phyloP scores from a whole-genome alignment of 257 asterid species.

The Penstemon eatonii region DNA sequence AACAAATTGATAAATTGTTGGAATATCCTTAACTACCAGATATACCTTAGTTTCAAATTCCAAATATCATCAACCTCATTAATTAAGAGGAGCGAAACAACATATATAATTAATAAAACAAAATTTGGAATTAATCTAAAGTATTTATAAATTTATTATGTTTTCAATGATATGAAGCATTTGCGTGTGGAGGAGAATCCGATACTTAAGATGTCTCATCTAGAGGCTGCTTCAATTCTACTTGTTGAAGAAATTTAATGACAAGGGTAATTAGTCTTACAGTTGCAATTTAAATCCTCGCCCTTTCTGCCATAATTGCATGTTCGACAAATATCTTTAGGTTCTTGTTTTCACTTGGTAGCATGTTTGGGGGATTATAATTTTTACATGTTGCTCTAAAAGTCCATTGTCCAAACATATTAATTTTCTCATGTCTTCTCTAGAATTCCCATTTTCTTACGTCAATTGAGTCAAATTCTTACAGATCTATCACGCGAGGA shows the following conservation, averaged over 20 bases:
- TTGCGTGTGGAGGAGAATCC: conserved; percentile 99
- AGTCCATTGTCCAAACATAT: conserved; percentile 3
- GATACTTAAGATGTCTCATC: conserved; percentile 84
- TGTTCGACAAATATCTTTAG: not conserved
- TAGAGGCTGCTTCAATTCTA: conserved; percentile 93
- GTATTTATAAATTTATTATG: conserved; percentile 8
- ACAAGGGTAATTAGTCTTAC: conserved; percentile 67
- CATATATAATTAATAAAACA: no score
- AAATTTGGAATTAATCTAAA: not conserved
- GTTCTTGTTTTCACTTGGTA: conserved; percentile 16
- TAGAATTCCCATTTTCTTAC: conserved; percentile 15
- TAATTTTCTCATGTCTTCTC: conserved; percentile 6
- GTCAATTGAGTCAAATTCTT: conserved; percentile 20
- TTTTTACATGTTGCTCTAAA: conserved; percentile 11
- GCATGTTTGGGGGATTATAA: conserved; percentile 12
- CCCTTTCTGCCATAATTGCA: not conserved
- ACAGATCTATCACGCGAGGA: conserved; percentile 90
- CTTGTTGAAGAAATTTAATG: conserved; percentile 91
- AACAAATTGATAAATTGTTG: no score
- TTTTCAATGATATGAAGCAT: conserved; percentile 61
- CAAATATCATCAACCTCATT: no score
- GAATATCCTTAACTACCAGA: not conserved
- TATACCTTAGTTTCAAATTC: no score
- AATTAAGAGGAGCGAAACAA: no score
- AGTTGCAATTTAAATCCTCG: conserved; percentile 12